phyloP scores from a whole-genome alignment of 139 green algal genomes.

The Zygnema cylindricum region DNA sequence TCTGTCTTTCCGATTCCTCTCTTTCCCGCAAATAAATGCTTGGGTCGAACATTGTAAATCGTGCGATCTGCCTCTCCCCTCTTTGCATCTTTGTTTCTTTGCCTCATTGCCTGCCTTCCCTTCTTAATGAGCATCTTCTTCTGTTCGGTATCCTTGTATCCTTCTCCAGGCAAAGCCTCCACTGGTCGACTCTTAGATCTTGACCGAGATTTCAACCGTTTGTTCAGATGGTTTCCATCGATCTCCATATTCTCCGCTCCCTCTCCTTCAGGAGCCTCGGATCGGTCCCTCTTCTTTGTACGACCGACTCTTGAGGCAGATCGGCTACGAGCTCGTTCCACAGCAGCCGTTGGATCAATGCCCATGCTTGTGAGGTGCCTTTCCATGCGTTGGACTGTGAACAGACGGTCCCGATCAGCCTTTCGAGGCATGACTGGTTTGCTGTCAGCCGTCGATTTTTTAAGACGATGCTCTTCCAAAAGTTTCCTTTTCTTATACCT shows the following conservation, averaged over 20 bases:
- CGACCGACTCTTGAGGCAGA: slow-evolving; percentile 67
- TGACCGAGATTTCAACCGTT: slow-evolving; percentile 75
- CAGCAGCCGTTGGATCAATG: slow-evolving; percentile 83
- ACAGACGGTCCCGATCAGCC: slow-evolving; percentile 64
- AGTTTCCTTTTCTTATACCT: slow-evolving; percentile 76
- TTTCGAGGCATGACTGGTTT: slow-evolving; percentile 77
- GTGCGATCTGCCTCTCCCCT: slow-evolving; percentile 72
- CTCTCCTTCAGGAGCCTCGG: slow-evolving; percentile 75
- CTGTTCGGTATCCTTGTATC: slow-evolving; percentile 82
- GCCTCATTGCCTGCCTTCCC: slow-evolving; percentile 79
- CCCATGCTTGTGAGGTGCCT: slow-evolving; percentile 79
- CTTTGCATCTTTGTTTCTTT: slow-evolving; percentile 64
- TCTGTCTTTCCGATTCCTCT: slow-evolving; percentile 81
- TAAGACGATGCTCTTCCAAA: slow-evolving; percentile 76
- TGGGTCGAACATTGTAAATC: slow-evolving; percentile 91
- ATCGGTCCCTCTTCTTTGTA: slow-evolving; percentile 74
- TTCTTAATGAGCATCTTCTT: slow-evolving; percentile 90
- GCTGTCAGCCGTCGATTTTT: slow-evolving; percentile 73
- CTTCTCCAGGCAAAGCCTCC: slow-evolving; percentile 64
- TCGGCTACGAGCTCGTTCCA: slow-evolving; percentile 70
- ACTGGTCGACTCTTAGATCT: slow-evolving; percentile 58
- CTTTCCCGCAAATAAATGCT: slow-evolving; percentile 96
- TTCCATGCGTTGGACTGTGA: slow-evolving; percentile 67
- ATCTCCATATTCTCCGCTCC: slow-evolving; percentile 60
- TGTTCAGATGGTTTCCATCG: slow-evolving; percentile 66